Base-by-base conservation (phyloP, 176 grass and related monocot species). In the Phoenix dactylifera region DNA sequence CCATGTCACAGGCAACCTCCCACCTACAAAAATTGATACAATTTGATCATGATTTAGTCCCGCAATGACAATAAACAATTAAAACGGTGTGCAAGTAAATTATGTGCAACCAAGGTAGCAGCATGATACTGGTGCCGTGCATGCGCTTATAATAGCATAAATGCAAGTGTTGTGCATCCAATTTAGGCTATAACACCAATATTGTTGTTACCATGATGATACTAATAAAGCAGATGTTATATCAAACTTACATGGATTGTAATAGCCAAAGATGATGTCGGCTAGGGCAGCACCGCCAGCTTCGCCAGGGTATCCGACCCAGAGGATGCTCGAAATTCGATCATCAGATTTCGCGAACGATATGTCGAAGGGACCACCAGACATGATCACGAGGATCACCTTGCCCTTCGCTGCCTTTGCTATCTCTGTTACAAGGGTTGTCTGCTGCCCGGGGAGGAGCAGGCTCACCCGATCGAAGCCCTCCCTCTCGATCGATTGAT, bases 321-420 rank as follows among this genome's bases (percentile, higher is more conserved):
- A 97, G 7, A 97, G 73, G 64, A 97, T 97, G 16, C 84, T 69
- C 1, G 84, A 32, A 49, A 92, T 92, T 51, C 82, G 71, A 53
- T 74, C 64, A 25, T 72, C 88, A 17, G 59, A 51, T 59, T 91
- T 83, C 18, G 81, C 77, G 32, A 80, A 80, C 0, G 81, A 83
- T 35, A 97, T 83, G 63, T 97, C 84, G 32, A 97, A 85, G 6
- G 84, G 84, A 0, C 93, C 87, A 0, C 93, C 93, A 0, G 93
- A 98, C 93, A 98, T 98, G 76, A 98, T 32, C 58, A 98, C 87
- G 58, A 98, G 93, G 72, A 98, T 85, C 65, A 90, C 85, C 0
- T 84, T 84, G 1, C 93, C 93, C 0, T 51, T 71, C 22, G 93
- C 73, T 5, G 72, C 87, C 62, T 85, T 85, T 29, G 84, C 83